Conservation (phyloP, 2,329 filamentous ascomycete species). For the Fusarium pseudocircinatum region DNA sequence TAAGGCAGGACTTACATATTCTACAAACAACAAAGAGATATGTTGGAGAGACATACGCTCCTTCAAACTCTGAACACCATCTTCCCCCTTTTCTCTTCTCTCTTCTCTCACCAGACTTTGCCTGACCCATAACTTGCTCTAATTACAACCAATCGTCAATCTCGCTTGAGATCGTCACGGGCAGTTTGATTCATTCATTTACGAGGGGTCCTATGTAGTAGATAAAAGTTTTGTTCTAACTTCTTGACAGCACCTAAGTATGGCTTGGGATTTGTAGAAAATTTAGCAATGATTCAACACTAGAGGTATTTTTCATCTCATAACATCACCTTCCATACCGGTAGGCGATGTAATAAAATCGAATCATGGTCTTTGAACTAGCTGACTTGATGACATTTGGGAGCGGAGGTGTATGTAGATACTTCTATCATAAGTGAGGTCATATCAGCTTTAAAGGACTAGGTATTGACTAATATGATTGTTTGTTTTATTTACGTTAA, state of each 20-base stretch:
- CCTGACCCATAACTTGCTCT: background rate
- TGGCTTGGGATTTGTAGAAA: too few species aligned
- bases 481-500: too few species aligned
- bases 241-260: too few species aligned
- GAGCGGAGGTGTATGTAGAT: too few species aligned
- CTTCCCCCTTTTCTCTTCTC: background rate
- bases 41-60: rapidly evolving
- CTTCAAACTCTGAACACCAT: rapidly evolving
- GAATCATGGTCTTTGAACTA: too few species aligned
- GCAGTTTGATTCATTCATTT: background rate
- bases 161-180: background rate
- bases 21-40: rapidly evolving
- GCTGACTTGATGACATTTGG: too few species aligned
- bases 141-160: background rate
- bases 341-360: too few species aligned
- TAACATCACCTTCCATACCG: rapidly evolving
- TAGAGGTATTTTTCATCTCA: rapidly evolving
- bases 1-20: background rate
- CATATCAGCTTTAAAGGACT: too few species aligned
- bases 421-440: too few species aligned
- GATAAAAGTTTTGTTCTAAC: rapidly evolving
- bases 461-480: too few species aligned
- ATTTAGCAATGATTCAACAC: too few species aligned
- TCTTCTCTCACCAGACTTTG: background rate
- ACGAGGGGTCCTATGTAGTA: too few species aligned